A percentile compares a stretch with the other conserved stretches of the same genome.
These are phyloP conservation scores for Lathyrus tuberosus DNA, from an alignment of 306 rosid species.

Conservation along the genomic window DNA sequence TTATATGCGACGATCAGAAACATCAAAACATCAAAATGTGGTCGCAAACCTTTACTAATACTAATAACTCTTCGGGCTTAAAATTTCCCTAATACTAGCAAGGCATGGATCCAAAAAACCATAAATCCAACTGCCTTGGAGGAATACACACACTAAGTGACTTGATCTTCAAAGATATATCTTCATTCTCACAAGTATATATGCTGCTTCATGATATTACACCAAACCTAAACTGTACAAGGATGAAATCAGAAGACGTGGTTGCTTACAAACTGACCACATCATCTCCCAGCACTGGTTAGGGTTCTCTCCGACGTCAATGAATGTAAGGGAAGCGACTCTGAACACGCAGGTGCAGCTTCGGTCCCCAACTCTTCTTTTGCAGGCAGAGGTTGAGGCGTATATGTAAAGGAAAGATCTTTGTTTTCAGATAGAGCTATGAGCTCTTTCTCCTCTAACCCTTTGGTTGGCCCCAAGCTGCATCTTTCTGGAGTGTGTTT, in stretches of 20 bases:
- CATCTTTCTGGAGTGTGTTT: conserved; percentile 84
- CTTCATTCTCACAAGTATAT: conserved; percentile 36
- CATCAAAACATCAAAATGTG: neutral
- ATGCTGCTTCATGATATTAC: conserved; percentile 23
- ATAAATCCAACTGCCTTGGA: conserved; percentile 48
- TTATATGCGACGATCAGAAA: neutral
- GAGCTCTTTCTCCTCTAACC: conserved; percentile 94
- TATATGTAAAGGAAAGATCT: conserved; percentile 69
- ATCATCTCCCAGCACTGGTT: conserved; percentile 57
- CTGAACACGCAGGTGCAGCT: conserved; percentile 32
- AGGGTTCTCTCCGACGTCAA: conserved; percentile 46
- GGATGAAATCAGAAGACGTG: conserved; percentile 11
- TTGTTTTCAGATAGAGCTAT: conserved; percentile 73
- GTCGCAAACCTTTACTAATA: neutral
- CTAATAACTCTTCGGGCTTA: conserved; percentile 15
- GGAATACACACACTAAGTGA: conserved; percentile 30
- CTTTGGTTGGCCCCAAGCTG: conserved; percentile 81
- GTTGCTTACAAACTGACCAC: conserved; percentile 27
- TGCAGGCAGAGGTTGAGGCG: conserved; percentile 47
- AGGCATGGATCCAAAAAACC: conserved; percentile 56
- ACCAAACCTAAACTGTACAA: conserved; percentile 52
- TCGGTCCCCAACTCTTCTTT: conserved; percentile 33
- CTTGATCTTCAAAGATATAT: conserved; percentile 38
- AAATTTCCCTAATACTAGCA: conserved; percentile 22
- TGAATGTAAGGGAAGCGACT: conserved; percentile 36